phyloP scores from a whole-genome alignment of 441 rosid genomes.

The Adansonia grandidieri region DNA sequence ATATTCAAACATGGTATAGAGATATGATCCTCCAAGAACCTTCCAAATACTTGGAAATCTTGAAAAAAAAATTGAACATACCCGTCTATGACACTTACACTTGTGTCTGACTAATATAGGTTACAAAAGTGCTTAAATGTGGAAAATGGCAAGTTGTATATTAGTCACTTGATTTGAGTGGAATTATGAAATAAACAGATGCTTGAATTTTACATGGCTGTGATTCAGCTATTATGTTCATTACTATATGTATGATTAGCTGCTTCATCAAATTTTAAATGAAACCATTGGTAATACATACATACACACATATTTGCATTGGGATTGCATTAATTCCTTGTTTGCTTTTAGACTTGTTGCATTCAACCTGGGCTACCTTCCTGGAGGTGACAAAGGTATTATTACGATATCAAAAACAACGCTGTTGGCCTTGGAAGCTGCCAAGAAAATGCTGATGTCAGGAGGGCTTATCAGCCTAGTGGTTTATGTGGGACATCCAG shows the following conservation, averaged over 20 bases:
- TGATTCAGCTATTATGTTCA: neutral
- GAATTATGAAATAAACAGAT: neutral
- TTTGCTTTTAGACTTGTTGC: conserved; percentile 68
- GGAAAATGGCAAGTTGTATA: neutral
- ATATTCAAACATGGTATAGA: too few relatives aligned
- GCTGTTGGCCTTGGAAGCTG: conserved; percentile 59
- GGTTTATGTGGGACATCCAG: conserved; percentile 82
- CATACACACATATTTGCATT: neutral
- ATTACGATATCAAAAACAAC: conserved; percentile 70
- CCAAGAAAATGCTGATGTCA: conserved; percentile 54
- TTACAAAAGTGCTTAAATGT: neutral
- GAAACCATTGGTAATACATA: conserved; percentile 1
- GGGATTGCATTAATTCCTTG: neutral
- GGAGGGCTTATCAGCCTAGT: conserved; percentile 85
- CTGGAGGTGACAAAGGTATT: conserved; percentile 74
- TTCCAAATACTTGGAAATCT: too few relatives aligned
- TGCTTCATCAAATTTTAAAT: neutral
- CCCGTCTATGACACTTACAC: too few relatives aligned
- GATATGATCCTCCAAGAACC: too few relatives aligned
- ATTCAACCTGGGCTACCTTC: conserved; percentile 94
- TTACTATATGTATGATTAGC: neutral
- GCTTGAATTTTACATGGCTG: neutral
- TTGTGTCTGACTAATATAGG: too few relatives aligned
- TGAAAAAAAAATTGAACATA: too few relatives aligned
- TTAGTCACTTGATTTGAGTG: neutral